Conservation (phyloP, 257 asterid species). For the Fraxinus pennsylvanica region DNA sequence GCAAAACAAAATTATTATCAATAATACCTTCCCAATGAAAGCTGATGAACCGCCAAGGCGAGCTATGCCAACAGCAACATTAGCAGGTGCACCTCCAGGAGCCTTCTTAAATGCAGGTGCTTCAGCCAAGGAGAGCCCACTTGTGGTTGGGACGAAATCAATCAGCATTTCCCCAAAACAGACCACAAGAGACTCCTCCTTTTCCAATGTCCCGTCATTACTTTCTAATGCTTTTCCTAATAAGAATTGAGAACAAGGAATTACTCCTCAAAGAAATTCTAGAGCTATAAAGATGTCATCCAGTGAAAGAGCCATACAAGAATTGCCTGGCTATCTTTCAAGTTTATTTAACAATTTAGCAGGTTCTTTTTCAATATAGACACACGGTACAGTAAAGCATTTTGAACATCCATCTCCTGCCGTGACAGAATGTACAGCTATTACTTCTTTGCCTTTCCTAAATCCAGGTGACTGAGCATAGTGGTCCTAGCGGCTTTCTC, state of each 20-base stretch:
- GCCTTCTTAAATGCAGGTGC: constrained; percentile 97
- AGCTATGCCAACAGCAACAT: constrained; percentile 97
- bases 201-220: constrained; percentile 48
- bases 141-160: constrained; percentile 90
- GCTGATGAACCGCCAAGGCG: constrained; percentile 97
- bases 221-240: constrained; percentile 61
- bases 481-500: constrained; percentile 8
- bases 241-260: constrained; percentile 11
- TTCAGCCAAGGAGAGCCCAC: constrained; percentile 88
- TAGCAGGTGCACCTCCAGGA: constrained; percentile 99
- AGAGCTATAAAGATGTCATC: neutral
- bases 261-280: constrained; percentile 12
- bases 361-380: neutral
- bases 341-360: neutral
- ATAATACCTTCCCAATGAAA: constrained; percentile 86
- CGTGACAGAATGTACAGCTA: neutral
- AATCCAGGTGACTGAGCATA: constrained; percentile 1
- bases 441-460: no score
- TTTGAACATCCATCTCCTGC: neutral
- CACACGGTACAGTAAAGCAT: neutral
- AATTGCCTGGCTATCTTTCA: neutral
- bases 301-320: neutral
- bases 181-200: constrained; percentile 75
- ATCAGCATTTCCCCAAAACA: constrained; percentile 99
- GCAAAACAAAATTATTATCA: neutral